Base-by-base conservation (phyloP, 352 stramenopile genomes). In the Globisporangium radiosum region DNA sequence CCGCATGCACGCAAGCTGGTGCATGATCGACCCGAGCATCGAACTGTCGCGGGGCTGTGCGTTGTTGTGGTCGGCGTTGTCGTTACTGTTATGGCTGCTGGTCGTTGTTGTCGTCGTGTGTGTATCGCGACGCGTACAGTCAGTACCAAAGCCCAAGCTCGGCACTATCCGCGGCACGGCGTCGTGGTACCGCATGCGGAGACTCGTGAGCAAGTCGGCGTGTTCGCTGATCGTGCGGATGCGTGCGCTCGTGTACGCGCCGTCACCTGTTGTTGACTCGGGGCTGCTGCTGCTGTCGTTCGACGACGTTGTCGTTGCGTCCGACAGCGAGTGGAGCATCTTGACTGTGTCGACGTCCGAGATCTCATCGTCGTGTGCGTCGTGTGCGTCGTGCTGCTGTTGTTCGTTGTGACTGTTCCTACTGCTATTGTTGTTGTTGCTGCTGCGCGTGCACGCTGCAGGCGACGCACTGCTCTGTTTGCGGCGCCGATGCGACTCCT, bases 301-400 rank as follows among this genome's bases (percentile, higher is more conserved):
- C 33, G 57, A 77, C 13, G 71, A 79, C 13, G 71, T 74, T 9
- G 76, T 59, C 3, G 76, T 84, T 54, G 73, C 78, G 42, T 83
- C 72, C 1, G 78, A 88, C n/a, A 85, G 62, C 60, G 74, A 74
- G 60, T 85, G 71, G 48, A 59, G 58, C 53, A 82, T 84, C 43
- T 68, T 56, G 48, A 48, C 14, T 10, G 11, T n/a, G 19, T 56
- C 55, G 38, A 49, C 47, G 17, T 60, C 60, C 17, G 56, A 49
- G 42, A 60, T 19, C 36, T 54, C 25, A 7, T 54, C 33, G 17
- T 54, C 49, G n/a, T 54, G 49, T 37, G 36, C 33, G 17, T 54
- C 49, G n/a, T 54, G 49, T 37, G 36, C 14, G 14, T 15, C 37
- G 7, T 13, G 19, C 15, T 47, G 25, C 38, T 48, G 17, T 3